These are phyloP conservation scores for Stemphylium beticola DNA, from an alignment of 2,329 filamentous ascomycete genomes.

Conservation along the genomic window DNA sequence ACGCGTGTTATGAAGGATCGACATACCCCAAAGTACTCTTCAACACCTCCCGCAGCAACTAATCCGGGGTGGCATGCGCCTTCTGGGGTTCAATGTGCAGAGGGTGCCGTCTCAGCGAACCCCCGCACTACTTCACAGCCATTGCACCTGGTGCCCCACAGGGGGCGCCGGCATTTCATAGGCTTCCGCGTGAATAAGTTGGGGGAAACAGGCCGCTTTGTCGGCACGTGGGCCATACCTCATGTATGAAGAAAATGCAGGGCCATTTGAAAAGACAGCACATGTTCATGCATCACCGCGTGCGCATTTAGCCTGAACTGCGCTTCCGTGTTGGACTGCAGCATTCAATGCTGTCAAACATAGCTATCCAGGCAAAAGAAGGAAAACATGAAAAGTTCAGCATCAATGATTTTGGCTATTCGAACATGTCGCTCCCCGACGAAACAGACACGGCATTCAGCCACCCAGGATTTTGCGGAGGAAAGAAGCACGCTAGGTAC, in stretches of 20 bases:
- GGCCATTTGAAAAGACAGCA: not conserved
- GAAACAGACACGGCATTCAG: not conserved
- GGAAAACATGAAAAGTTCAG: not conserved
- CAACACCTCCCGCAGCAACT: constrained; percentile 1
- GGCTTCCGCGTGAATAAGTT: constrained; percentile 9
- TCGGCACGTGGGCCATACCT: not conserved
- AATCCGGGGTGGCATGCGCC: constrained; percentile 7
- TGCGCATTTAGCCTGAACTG: constrained; percentile 1
- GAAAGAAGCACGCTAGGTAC: not conserved
- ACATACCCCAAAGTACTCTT: constrained; percentile 1
- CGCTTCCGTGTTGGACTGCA: not conserved
- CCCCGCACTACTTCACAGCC: constrained; percentile 10
- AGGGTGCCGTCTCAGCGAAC: constrained; percentile 14
- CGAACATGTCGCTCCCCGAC: not conserved
- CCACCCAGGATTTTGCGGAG: not conserved
- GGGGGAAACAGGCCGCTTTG: constrained; percentile 10
- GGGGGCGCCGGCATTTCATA: constrained; percentile 8
- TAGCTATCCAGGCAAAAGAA: not conserved
- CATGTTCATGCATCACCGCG: not conserved
- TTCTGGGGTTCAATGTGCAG: constrained; percentile 9
- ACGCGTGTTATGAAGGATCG: constrained; percentile 16
- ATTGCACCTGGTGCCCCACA: constrained; percentile 21
- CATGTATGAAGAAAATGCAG: constrained; percentile 5
- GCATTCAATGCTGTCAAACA: not conserved
- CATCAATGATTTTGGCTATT: not conserved